These are phyloP conservation scores for Smittium culicis DNA, from an alignment of 371 early-diverging fungal species.

Conservation along the genomic window DNA sequence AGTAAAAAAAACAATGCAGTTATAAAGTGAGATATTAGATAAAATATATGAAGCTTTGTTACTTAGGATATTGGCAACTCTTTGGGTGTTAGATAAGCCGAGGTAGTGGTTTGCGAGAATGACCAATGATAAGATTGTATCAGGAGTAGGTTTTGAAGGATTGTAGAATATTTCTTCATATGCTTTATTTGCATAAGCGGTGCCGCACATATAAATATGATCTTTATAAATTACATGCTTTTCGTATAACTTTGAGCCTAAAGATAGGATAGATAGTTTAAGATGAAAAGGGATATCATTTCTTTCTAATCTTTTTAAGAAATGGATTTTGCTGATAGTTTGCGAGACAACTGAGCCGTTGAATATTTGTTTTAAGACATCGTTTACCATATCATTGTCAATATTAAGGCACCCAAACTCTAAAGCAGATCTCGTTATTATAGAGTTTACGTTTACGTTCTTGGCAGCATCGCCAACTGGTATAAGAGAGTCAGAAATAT, in stretches of 20 bases:
- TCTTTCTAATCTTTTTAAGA: background rate
- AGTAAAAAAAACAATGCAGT: background rate
- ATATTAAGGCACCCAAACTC: background rate
- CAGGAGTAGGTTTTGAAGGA: background rate
- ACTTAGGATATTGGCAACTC: background rate
- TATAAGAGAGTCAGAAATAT: background rate
- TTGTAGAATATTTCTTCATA: background rate
- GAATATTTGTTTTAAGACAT: background rate
- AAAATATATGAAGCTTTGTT: no score
- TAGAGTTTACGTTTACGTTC: background rate
- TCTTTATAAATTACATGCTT: background rate
- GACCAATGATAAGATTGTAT: background rate
- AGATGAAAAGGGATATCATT: background rate
- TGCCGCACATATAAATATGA: background rate
- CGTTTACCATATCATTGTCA: background rate
- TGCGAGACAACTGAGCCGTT: background rate
- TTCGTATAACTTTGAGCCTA: background rate
- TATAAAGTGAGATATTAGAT: no score
- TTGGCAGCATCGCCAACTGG: background rate
- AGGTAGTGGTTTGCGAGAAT: background rate
- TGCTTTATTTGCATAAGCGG: background rate
- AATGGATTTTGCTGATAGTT: background rate
- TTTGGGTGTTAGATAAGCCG: background rate
- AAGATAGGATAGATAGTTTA: background rate
- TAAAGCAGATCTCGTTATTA: background rate